Base-by-base conservation (phyloP, 805 yeast genomes). In the Ogataea pignaliae region DNA sequence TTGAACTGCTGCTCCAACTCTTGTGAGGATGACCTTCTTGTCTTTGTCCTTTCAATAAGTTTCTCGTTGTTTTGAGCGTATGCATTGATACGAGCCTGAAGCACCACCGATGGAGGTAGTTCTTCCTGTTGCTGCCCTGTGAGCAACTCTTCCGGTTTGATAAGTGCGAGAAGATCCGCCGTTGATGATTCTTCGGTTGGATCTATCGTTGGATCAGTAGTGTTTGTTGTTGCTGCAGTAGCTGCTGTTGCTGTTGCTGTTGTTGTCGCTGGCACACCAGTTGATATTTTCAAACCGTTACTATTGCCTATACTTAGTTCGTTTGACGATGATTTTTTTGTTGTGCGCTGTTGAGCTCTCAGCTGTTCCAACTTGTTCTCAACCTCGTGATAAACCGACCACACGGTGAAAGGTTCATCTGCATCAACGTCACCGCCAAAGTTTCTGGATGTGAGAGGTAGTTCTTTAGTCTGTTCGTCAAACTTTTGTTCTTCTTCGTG, bases 371-470 rank as follows among this genome's bases (percentile, higher is more conserved):
- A 47, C 48, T 66, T 66, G 3, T 57, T 49, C 43, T 71, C 73
- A n/a, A 85, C 63, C 50, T 72, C 73, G 34, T 78, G 75, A 56
- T 76, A 82, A 12, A 86, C 70, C 7, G 78, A 71, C 57, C 76
- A 71, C 10, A 88, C 76, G 39, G 85, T 74, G 64, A 88, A 91
- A n/a, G 97, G 96, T 57, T 87, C 91, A 64, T 90, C 97, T 0
- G 96, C 91, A 63, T 85, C 91, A 55, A 80, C 83, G 44, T 75
- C 80, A 21, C 81, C 83, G 18, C 75, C 76, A 47, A 64, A 72
- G 52, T 61, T 57, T 56, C 55, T 68, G 64, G 59, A 63, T 36
- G 50, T 55, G 29, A 62, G 36, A n/a, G 66, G 60, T 28, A 65
- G 47, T 34, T 56, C 55, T 40, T 63, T 55, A 1, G 64, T 61